These are phyloP conservation scores for Graphiopsis chlorocephala DNA, from an alignment of 2,329 filamentous ascomycete genomes.

Conservation along the genomic window DNA sequence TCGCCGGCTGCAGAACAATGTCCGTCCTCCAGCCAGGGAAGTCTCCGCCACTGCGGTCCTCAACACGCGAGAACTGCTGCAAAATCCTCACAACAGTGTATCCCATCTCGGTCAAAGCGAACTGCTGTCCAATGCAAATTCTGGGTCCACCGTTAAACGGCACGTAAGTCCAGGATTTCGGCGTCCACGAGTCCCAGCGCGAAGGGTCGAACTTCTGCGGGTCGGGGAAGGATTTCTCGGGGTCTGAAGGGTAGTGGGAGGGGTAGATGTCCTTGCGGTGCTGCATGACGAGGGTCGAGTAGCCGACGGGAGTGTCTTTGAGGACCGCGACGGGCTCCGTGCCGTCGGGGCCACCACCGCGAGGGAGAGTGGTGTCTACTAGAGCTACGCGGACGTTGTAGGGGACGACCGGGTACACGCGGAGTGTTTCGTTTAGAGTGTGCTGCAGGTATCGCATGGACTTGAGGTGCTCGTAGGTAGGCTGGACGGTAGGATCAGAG, in stretches of 20 bases:
- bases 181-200: slow-evolving; percentile 50
- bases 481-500: slow-evolving; percentile 44
- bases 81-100: slow-evolving; percentile 48
- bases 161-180: slow-evolving; percentile 49
- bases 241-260: slow-evolving; percentile 17
- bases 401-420: slow-evolving; percentile 50
- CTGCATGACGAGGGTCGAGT: slow-evolving; percentile 50
- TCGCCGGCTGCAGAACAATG: slow-evolving; percentile 48
- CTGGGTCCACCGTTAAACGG: slow-evolving; percentile 49
- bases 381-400: slow-evolving; percentile 50
- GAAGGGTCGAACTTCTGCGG: slow-evolving; percentile 47
- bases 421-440: slow-evolving; percentile 44
- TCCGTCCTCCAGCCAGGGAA: slow-evolving; percentile 44
- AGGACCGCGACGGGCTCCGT: slow-evolving; percentile 44
- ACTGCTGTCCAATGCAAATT: slow-evolving; percentile 53
- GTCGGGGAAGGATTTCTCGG: slow-evolving; percentile 37
- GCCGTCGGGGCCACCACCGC: slow-evolving; percentile 48
- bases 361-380: slow-evolving; percentile 48
- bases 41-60: slow-evolving; percentile 34
- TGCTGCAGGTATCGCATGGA: slow-evolving; percentile 73
- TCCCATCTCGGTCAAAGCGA: slow-evolving; percentile 50
- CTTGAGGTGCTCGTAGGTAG: slow-evolving; percentile 78
- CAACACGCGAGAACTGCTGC: slow-evolving; percentile 44
- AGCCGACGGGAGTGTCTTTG: slow-evolving; percentile 44
- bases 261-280: slow-evolving; percentile 51